These are phyloP conservation scores for Linderniella brevidens DNA, from an alignment of 257 asterid genomes.

Conservation along the genomic window DNA sequence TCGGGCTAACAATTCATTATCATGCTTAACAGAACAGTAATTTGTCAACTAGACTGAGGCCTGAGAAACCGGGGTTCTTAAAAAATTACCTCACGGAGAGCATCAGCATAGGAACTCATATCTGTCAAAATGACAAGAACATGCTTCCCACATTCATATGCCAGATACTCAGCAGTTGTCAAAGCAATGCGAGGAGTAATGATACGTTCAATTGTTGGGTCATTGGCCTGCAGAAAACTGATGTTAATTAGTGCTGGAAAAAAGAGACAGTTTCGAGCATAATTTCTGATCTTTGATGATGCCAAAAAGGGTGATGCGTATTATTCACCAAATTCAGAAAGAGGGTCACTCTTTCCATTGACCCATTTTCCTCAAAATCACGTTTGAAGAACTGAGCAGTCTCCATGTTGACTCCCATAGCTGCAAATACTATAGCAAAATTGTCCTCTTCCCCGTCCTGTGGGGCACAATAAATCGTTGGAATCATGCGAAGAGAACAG, in stretches of 20 bases:
- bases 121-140: slow-evolving; percentile 78
- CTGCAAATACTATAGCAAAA: slow-evolving; percentile 93
- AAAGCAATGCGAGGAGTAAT: slow-evolving; percentile 76
- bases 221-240: slow-evolving; percentile 48
- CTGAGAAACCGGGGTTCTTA: too few relatives aligned
- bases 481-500: neutral
- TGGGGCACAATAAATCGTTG: slow-evolving; percentile 7
- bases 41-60: too few relatives aligned
- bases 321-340: slow-evolving; percentile 59
- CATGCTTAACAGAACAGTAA: too few relatives aligned
- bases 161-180: slow-evolving; percentile 69
- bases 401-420: slow-evolving; percentile 97
- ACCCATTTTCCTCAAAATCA: slow-evolving; percentile 93
- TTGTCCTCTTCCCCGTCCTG: slow-evolving; percentile 68
- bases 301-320: too few relatives aligned
- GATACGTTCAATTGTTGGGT: slow-evolving; percentile 71
- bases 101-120: slow-evolving; percentile 85
- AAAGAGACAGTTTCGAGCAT: too few relatives aligned
- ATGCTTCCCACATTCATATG: slow-evolving; percentile 76
- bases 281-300: too few relatives aligned
- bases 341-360: slow-evolving; percentile 93
- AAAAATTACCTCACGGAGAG: slow-evolving; percentile 61
- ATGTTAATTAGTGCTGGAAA: too few relatives aligned
- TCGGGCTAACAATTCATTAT: neutral
- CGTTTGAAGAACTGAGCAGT: slow-evolving; percentile 85